Percentiles rank a stretch among this genome's conserved stretches.
These are phyloP conservation scores for Urochloa ruziziensis DNA, from an alignment of 176 grass and related monocot genomes.

Conservation along the genomic window DNA sequence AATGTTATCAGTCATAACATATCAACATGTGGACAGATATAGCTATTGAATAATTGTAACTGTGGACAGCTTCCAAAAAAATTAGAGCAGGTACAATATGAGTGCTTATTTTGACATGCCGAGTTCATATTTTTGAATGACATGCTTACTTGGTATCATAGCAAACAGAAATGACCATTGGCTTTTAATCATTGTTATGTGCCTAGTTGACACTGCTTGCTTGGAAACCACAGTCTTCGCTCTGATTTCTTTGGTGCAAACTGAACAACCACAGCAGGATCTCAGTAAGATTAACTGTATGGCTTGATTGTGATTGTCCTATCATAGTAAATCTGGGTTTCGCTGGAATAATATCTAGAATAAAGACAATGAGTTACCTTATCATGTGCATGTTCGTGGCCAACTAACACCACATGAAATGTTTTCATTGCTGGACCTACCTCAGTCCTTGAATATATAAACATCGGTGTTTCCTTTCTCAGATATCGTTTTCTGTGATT, in stretches of 20 bases:
- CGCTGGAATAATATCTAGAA: neutral
- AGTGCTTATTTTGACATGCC: neutral
- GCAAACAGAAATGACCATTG: neutral
- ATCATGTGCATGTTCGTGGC: neutral
- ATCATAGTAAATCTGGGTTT: conserved; percentile 20
- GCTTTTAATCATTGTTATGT: neutral
- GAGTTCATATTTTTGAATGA: neutral
- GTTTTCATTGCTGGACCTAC: conserved; percentile 21
- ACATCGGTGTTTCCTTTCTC: conserved; percentile 9
- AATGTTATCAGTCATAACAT: neutral
- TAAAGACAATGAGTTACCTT: conserved; percentile 14
- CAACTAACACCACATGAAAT: conserved; percentile 37
- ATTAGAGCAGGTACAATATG: conserved; percentile 12
- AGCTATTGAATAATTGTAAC: neutral
- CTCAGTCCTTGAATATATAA: conserved; percentile 38
- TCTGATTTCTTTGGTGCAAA: neutral
- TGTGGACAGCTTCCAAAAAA: neutral
- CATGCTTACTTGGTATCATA: neutral
- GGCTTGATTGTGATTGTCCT: conserved; percentile 27
- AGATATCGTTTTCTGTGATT: conserved; percentile 22
- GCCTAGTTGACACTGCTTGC: neutral
- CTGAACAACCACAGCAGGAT: conserved; percentile 13
- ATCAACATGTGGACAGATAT: conserved; percentile 8
- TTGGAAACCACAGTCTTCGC: neutral
- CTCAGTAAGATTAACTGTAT: conserved; percentile 9